Percentiles rank a stretch among this genome's conserved stretches.
Conservation (phyloP, 768 basidiomycete species). For the Hericium alpestre region DNA sequence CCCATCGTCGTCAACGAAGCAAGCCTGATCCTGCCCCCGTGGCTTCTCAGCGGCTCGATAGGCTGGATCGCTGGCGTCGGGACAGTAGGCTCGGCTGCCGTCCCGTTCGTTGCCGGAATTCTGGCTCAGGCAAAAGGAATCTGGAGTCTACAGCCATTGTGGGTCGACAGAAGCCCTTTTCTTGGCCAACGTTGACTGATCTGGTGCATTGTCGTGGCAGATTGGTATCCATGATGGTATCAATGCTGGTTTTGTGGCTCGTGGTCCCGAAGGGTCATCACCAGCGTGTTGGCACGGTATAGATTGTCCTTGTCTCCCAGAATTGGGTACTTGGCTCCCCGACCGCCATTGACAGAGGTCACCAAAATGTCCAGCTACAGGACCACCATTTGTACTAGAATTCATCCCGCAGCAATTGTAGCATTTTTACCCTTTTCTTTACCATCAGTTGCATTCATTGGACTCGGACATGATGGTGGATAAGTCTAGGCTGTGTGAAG, state of each 20-base stretch:
- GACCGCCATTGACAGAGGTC: no score
- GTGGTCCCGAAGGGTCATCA: neutral
- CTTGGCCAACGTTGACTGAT: slow-evolving; percentile 2
- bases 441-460: no score
- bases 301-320: no score
- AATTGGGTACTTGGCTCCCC: no score
- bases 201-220: neutral
- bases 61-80: no score
- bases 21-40: slow-evolving; percentile 7
- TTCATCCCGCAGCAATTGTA: no score
- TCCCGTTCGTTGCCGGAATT: slow-evolving; percentile 3
- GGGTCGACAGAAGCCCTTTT: slow-evolving; percentile 4
- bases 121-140: no score
- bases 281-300: neutral
- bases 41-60: neutral
- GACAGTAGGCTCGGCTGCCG: neutral
- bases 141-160: slow-evolving; percentile 12
- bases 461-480: no score
- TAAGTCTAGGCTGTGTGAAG: no score
- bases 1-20: slow-evolving; percentile 29
- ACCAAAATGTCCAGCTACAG: no score
- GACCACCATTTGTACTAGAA: no score
- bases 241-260: neutral
- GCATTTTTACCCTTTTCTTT: no score
- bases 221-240: slow-evolving; percentile 2